Evolutionary conservation across 2,329 filamentous ascomycete genomes (phyloP), one percentile per base, ranked within the genome.

Genomic region (Ascochyta fabae): DNA sequence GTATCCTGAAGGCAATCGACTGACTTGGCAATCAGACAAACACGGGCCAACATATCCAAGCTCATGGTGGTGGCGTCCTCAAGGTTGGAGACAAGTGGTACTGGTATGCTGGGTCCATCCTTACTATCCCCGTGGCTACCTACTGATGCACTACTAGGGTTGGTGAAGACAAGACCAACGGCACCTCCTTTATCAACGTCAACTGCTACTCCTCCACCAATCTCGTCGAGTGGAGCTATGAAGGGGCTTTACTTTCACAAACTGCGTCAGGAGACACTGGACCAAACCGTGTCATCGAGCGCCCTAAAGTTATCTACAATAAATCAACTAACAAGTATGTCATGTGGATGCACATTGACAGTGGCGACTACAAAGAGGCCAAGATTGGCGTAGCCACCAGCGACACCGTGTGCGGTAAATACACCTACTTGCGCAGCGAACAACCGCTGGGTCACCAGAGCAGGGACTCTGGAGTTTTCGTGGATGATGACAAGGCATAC

Each of bases 301-400:
- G 88, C 19, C 88, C 88, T 3, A 89, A 90, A 73, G 82, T 90
- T 4, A 81, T 90, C 5, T 88, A 84, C 75, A 90, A 90, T 60
- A 83, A 85, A 13, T 75, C 76, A n/a, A 89, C 86, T 0, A 64
- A 71, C 6, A 84, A 86, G 60, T 90, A 87, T 70, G 86, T 90
- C n/a, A 75, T 90, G 70, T 89, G 85, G 78, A 80, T 89, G 78
- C 87, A 90, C 66, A 88, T 89, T 44, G 87, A 90, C 66, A 81
- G 77, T 51, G 77, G 77, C 27, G 80, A 80, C 66, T 90, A 90
- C 61, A 80, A 78, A 1, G 86, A 88, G 33, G 88, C 87, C 0
- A 84, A 83, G 51, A 84, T 86, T 1, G 88, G 86, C 0, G 84
- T 90, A 6, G 88, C 87, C 0, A 86, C 82, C 0, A 81, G 83